Evolutionary conservation across 2,329 filamentous ascomycete genomes (phyloP).

Genomic region (Rhytidhysteron rufulum): DNA sequence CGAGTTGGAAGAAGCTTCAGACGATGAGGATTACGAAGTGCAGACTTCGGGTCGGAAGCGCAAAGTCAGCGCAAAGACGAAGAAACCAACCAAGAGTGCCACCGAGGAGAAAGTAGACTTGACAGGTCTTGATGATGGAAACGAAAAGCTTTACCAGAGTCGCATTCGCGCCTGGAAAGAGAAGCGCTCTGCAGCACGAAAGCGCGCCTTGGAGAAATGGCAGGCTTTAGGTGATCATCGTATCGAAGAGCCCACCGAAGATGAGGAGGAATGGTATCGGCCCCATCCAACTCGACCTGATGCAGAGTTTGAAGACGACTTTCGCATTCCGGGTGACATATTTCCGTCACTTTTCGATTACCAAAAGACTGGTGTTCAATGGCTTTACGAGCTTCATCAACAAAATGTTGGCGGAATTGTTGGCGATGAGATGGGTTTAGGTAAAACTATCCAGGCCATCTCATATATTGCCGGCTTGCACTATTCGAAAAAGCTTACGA

Average conservation of each 20-base stretch:
- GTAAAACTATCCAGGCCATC: slow-evolving; percentile 82
- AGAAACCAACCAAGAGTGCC: slow-evolving; percentile 15
- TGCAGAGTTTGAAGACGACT: slow-evolving; percentile 67
- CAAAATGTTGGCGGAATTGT: slow-evolving; percentile 92
- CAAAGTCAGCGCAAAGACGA: slow-evolving; percentile 28
- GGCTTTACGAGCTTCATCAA: slow-evolving; percentile 87
- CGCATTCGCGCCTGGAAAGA: slow-evolving; percentile 73
- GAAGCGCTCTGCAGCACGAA: slow-evolving; percentile 58
- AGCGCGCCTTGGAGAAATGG: slow-evolving; percentile 38
- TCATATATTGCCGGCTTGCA: slow-evolving; percentile 87
- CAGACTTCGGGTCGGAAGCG: slow-evolving; percentile 37
- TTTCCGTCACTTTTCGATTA: slow-evolving; percentile 92
- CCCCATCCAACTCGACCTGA: slow-evolving; percentile 81
- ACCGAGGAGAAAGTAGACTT: slow-evolving; percentile 49
- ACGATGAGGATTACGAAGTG: slow-evolving; percentile 38
- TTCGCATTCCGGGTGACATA: slow-evolving; percentile 86
- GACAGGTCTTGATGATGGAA: slow-evolving; percentile 77
- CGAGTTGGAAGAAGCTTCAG: slow-evolving; percentile 26
- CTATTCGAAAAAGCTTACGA: slow-evolving; percentile 79
- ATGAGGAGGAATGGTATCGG: slow-evolving; percentile 70
- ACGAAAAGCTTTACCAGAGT: slow-evolving; percentile 73
- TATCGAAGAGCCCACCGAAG: slow-evolving; percentile 27
- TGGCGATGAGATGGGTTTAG: slow-evolving; percentile 98
- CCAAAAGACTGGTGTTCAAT: slow-evolving; percentile 94
- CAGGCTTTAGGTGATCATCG: slow-evolving; percentile 10